Evolutionary conservation across 2,329 filamentous ascomycete genomes (phyloP).

Genomic region (Aureobasidium lini): DNA sequence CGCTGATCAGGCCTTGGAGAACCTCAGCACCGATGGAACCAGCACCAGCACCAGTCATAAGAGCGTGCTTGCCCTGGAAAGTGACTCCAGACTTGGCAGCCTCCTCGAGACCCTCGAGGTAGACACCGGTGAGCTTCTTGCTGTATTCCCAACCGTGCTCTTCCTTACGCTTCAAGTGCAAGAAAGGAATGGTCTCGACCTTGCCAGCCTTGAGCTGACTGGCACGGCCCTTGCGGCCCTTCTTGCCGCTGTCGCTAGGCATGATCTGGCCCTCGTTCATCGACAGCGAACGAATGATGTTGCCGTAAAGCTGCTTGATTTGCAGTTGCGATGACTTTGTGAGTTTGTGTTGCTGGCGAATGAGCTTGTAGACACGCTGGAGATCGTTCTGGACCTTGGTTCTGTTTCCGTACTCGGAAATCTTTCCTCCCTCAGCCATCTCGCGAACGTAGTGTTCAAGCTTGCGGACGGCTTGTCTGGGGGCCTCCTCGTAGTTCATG

Average conservation of each 20-base stretch:
- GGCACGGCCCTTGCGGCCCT: slow-evolving; percentile 44
- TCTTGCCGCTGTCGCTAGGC: slow-evolving; percentile 73
- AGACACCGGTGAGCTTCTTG: slow-evolving; percentile 92
- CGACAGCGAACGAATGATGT: slow-evolving; percentile 84
- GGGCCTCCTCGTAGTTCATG: slow-evolving; percentile 82
- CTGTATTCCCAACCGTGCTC: slow-evolving; percentile 98
- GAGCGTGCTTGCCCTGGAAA: slow-evolving; percentile 88
- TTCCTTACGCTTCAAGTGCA: slow-evolving; percentile 91
- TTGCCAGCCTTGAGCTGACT: slow-evolving; percentile 67
- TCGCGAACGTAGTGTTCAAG: slow-evolving; percentile 97
- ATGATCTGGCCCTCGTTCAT: slow-evolving; percentile 99
- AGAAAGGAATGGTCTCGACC: slow-evolving; percentile 93
- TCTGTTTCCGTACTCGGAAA: slow-evolving; percentile 96
- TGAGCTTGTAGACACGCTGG: slow-evolving; percentile 92
- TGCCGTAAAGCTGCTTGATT: slow-evolving; percentile 90
- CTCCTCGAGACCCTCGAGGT: slow-evolving; percentile 84
- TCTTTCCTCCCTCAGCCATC: slow-evolving; percentile 97
- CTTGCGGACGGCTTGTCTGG: slow-evolving; percentile 84
- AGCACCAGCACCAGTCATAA: slow-evolving; percentile 97
- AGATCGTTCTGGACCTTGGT: slow-evolving; percentile 97
- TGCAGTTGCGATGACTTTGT: slow-evolving; percentile 94
- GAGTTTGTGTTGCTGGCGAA: slow-evolving; percentile 95
- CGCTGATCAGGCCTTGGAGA: slow-evolving; percentile 88
- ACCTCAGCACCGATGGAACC: slow-evolving; percentile 98
- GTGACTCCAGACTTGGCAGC: slow-evolving; percentile 81